Evolutionary conservation across 2,329 filamentous ascomycete genomes (phyloP).

Genomic region (Xylariaceae sp.): DNA sequence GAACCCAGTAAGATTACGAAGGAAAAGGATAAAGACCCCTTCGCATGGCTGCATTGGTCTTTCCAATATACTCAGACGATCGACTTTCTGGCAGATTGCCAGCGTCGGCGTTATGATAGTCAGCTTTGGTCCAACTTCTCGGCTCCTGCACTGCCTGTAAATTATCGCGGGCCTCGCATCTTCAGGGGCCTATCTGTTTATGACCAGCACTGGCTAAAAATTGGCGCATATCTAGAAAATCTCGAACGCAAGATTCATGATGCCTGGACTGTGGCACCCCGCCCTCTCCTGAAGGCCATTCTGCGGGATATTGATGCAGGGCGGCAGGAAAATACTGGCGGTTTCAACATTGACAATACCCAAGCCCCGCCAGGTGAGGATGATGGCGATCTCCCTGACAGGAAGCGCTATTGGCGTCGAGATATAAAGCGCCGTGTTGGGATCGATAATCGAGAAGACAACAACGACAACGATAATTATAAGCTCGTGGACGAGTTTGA

Average conservation of each 20-base stretch:
- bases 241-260: constrained; percentile 24
- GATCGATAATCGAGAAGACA: constrained; percentile 15
- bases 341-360: not conserved
- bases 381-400: constrained; percentile 3
- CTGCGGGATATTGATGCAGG: constrained; percentile 38
- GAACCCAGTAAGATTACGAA: constrained; percentile 17
- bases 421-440: constrained; percentile 31
- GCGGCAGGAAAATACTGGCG: constrained; percentile 17
- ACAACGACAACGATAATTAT: constrained; percentile 15
- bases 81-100: constrained; percentile 30
- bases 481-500: constrained; percentile 34
- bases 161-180: constrained; percentile 41
- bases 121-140: constrained; percentile 30
- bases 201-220: constrained; percentile 40
- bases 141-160: constrained; percentile 35
- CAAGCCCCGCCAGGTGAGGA: not conserved
- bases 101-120: constrained; percentile 33
- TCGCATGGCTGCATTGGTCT: constrained; percentile 41
- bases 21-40: constrained; percentile 37
- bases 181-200: constrained; percentile 36
- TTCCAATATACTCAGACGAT: constrained; percentile 33
- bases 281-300: constrained; percentile 35
- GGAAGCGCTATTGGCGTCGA: constrained; percentile 27
- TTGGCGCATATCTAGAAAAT: constrained; percentile 39
- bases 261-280: constrained; percentile 32